Base-by-base conservation (phyloP, 2,329 filamentous ascomycete species). In the Colletotrichum cordylinicola region DNA sequence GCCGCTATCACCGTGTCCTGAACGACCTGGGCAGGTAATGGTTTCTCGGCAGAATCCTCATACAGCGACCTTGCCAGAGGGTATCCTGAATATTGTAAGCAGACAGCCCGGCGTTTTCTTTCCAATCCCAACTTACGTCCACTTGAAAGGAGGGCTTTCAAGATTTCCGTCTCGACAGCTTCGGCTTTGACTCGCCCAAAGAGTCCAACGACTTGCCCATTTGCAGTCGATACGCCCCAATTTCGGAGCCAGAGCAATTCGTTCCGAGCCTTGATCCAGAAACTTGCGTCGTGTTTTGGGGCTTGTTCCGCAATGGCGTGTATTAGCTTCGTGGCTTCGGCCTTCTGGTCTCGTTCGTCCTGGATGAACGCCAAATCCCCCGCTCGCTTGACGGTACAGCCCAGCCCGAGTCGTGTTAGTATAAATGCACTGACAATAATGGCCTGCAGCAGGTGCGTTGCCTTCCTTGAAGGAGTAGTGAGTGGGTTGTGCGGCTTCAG, bases 221-320 rank as follows among this genome's bases (percentile, higher is more conserved):
- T 81, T 24, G 77, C 67, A n/a, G 79, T 78, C 4, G 78, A 87
- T 29, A 88, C 87, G 39, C 93, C 93, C 94, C 94, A 96, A 80
- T 90, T 90, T 81, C 92, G 91, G 35, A 96, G 87, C 94, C 94
- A 96, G 6, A 95, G 82, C 10, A 96, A 83, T 79, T 93, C 92
- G 56, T 90, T 89, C 73, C 94, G 89, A 15, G 90, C 88, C 69
- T 86, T 87, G 31, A 88, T 85, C 93, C 93, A 94, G 76, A 90
- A 91, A 39, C 88, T 88, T 75, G 94, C 92, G 69, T 94, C 92
- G 43, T 88, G 89, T 76, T 89, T 91, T 3, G 89, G 85, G 15
- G 87, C 86, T 70, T 87, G 88, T 64, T 83, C 85, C 66, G 86
- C 82, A 27, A 93, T 80, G 4, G 85, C 84, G 76, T 90, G 89